phyloP scores from a whole-genome alignment of 2,329 filamentous ascomycete genomes.

The Fusarium irregulare region DNA sequence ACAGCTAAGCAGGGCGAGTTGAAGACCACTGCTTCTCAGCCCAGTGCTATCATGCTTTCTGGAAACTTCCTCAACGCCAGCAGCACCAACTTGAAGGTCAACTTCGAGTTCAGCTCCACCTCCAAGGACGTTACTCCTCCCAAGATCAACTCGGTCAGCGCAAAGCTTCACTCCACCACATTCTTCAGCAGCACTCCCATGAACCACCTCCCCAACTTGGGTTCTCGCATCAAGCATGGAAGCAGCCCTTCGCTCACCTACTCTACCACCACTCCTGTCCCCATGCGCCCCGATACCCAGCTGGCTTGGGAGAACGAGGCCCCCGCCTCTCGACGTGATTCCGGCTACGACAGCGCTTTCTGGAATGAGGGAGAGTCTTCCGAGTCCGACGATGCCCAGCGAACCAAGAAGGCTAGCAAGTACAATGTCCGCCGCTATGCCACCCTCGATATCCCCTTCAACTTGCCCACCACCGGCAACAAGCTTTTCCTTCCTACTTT shows the following conservation, averaged over 20 bases:
- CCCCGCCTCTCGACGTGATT: constrained; percentile 58
- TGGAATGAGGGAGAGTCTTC: constrained; percentile 51
- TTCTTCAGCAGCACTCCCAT: constrained; percentile 63
- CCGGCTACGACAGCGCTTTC: constrained; percentile 62
- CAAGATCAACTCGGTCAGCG: constrained; percentile 60
- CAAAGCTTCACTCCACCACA: constrained; percentile 64
- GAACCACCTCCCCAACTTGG: constrained; percentile 62
- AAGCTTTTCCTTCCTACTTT: constrained; percentile 68
- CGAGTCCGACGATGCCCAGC: constrained; percentile 46
- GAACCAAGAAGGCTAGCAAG: constrained; percentile 45
- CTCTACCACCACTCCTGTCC: constrained; percentile 57
- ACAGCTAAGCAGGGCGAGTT: constrained; percentile 63
- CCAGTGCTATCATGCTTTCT: constrained; percentile 61
- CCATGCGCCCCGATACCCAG: constrained; percentile 50
- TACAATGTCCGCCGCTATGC: constrained; percentile 55
- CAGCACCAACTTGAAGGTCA: constrained; percentile 57
- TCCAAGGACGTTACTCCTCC: constrained; percentile 58
- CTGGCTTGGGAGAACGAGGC: constrained; percentile 57
- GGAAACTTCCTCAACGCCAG: constrained; percentile 59
- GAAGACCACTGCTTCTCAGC: constrained; percentile 59
- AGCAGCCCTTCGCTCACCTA: constrained; percentile 60
- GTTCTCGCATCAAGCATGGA: constrained; percentile 55
- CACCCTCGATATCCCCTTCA: constrained; percentile 60
- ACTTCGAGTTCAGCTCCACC: constrained; percentile 61
- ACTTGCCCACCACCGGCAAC: constrained; percentile 59